Percentiles rank a stretch among this genome's conserved stretches.
phyloP scores from a whole-genome alignment of 1,139 yeast genomes.

The Lodderomyces beijingensis region DNA sequence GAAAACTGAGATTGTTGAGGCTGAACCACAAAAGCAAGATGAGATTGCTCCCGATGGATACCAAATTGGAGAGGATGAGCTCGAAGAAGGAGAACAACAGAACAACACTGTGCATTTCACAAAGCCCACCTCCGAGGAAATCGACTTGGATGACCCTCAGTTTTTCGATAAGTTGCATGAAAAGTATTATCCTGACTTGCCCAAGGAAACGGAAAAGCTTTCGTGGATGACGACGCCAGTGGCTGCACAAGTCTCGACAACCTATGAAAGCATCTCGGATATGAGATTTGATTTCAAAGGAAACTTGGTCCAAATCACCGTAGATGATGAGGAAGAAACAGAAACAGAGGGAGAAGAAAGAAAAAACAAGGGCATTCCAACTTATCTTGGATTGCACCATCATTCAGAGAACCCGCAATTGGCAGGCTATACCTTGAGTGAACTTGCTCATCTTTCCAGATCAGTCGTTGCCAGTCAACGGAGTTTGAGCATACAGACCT shows the following conservation, averaged over 20 bases:
- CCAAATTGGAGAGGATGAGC: constrained; percentile 33
- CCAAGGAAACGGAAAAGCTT: constrained; percentile 73
- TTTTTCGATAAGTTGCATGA: constrained; percentile 76
- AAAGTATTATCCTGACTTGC: constrained; percentile 85
- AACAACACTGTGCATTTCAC: constrained; percentile 55
- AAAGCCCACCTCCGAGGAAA: constrained; percentile 36
- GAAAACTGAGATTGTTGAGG: constrained; percentile 37
- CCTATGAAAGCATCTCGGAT: constrained; percentile 61
- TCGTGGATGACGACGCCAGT: constrained; percentile 85
- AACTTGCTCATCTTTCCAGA: constrained; percentile 73
- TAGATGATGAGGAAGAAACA: constrained; percentile 7
- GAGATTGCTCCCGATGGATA: constrained; percentile 39
- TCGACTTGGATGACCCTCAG: constrained; percentile 69
- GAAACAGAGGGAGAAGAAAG: constrained; percentile 8
- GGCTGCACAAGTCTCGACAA: constrained; percentile 39
- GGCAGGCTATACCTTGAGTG: constrained; percentile 89
- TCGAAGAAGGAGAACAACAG: constrained; percentile 25
- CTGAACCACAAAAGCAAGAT: constrained; percentile 21
- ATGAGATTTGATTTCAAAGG: constrained; percentile 89
- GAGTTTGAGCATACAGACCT: constrained; percentile 76
- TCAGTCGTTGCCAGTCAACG: constrained; percentile 84
- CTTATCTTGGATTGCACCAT: constrained; percentile 78
- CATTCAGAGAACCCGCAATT: constrained; percentile 85
- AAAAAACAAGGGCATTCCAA: constrained; percentile 43
- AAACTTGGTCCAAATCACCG: constrained; percentile 47